phyloP scores from a whole-genome alignment of 495 filamentous ascomycete genomes.

The Sordaria brevicollis region DNA sequence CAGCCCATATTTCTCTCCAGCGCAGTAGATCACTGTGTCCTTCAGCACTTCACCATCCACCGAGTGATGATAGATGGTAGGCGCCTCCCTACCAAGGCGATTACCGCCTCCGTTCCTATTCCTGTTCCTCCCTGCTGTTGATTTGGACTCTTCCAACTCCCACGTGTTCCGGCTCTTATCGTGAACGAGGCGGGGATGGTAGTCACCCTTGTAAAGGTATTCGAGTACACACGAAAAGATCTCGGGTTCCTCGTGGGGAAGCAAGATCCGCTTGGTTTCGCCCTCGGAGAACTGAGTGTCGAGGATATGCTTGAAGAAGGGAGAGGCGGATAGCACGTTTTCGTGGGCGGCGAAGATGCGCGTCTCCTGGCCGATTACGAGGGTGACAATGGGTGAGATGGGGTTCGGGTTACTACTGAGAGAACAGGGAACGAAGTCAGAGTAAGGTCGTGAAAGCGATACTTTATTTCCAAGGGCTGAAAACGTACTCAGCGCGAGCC shows the following conservation, averaged over 20 bases:
- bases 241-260: slow-evolving; percentile 80
- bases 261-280: slow-evolving; percentile 57
- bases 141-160: slow-evolving; percentile 49
- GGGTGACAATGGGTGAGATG: slow-evolving; percentile 66
- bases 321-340: slow-evolving; percentile 65
- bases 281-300: slow-evolving; percentile 54
- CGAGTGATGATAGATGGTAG: slow-evolving; percentile 59
- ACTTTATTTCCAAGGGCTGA: slow-evolving; percentile 1
- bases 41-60: slow-evolving; percentile 62
- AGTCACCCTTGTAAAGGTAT: slow-evolving; percentile 88
- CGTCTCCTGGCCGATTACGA: slow-evolving; percentile 65
- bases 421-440: slow-evolving; percentile 2
- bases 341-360: slow-evolving; percentile 87
- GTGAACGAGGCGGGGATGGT: slow-evolving; percentile 67
- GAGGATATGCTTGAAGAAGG: slow-evolving; percentile 60
- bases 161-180: slow-evolving; percentile 57
- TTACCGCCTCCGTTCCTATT: not conserved
- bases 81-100: slow-evolving; percentile 41
- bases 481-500: slow-evolving; percentile 23
- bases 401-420: slow-evolving; percentile 32
- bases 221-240: slow-evolving; percentile 86
- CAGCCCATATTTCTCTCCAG: slow-evolving; percentile 70
- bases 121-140: not conserved
- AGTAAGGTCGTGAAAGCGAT: not conserved
- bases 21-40: slow-evolving; percentile 87